These are phyloP conservation scores for Hygrocybe coccinea DNA, from an alignment of 768 basidiomycete species.

Conservation along the genomic window DNA sequence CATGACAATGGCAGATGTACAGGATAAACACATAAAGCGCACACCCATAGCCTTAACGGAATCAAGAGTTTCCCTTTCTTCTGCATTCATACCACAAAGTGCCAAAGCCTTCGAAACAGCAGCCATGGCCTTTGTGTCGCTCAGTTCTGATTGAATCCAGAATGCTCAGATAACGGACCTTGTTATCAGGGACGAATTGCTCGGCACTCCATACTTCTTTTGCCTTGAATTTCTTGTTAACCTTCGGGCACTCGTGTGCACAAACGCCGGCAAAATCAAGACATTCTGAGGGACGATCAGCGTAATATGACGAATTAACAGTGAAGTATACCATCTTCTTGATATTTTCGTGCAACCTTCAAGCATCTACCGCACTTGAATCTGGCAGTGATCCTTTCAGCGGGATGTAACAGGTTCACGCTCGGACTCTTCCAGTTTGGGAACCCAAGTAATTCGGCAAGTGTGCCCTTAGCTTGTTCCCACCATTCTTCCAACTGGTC, in stretches of 20 bases:
- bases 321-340: slow-evolving; percentile 24
- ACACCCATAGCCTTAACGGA: slow-evolving; percentile 22
- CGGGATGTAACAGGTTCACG: slow-evolving; percentile 46
- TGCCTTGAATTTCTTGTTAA: slow-evolving; percentile 25
- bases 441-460: slow-evolving; percentile 47
- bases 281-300: slow-evolving; percentile 22
- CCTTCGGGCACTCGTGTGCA: slow-evolving; percentile 47
- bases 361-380: slow-evolving; percentile 56
- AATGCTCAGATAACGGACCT: slow-evolving; percentile 33
- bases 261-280: slow-evolving; percentile 58
- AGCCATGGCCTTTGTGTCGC: slow-evolving; percentile 41
- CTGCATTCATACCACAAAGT: slow-evolving; percentile 27
- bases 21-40: slow-evolving; percentile 46
- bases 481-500: slow-evolving; percentile 49
- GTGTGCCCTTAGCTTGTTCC: slow-evolving; percentile 35
- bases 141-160: not conserved
- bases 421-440: slow-evolving; percentile 49
- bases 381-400: slow-evolving; percentile 52
- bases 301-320: not conserved
- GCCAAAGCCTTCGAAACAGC: slow-evolving; percentile 37
- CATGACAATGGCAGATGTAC: slow-evolving; percentile 44
- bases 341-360: slow-evolving; percentile 30
- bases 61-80: slow-evolving; percentile 21
- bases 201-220: slow-evolving; percentile 43
- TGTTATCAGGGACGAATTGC: slow-evolving; percentile 55